phyloP scores from a whole-genome alignment of 2,329 filamentous ascomycete species.

The Alternaria hordeiaustralica region DNA sequence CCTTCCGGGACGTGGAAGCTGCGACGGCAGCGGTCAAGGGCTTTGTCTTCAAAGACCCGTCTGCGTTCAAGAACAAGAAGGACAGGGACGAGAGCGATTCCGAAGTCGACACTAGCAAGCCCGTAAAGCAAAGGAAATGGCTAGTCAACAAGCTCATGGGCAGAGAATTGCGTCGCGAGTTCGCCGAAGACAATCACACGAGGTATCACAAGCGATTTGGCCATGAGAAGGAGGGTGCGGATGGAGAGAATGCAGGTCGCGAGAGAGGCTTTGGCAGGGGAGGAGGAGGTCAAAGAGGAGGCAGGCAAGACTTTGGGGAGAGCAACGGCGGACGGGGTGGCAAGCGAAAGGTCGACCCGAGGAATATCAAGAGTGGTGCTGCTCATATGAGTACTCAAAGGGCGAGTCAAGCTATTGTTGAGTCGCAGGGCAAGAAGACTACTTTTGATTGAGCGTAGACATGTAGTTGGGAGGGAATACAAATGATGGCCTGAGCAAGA shows the following conservation, averaged over 20 bases:
- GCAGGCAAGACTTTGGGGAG: constrained; percentile 35
- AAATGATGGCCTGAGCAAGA: neutral
- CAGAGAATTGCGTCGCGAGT: constrained; percentile 83
- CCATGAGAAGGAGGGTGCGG: constrained; percentile 63
- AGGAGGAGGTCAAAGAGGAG: constrained; percentile 36
- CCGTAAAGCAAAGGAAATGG: constrained; percentile 64
- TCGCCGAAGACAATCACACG: constrained; percentile 87
- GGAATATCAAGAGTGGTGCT: constrained; percentile 53
- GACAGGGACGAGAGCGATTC: constrained; percentile 62
- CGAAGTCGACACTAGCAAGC: constrained; percentile 52
- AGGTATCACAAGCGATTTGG: constrained; percentile 95
- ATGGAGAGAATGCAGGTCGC: constrained; percentile 45
- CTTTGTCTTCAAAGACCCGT: constrained; percentile 73
- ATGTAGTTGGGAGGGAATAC: neutral
- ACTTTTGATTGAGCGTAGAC: constrained; percentile 67
- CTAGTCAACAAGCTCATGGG: constrained; percentile 87
- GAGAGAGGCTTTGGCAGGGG: constrained; percentile 38
- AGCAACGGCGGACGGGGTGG: constrained; percentile 37
- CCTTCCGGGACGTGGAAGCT: constrained; percentile 79
- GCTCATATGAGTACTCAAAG: constrained; percentile 60
- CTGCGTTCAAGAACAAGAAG: constrained; percentile 54
- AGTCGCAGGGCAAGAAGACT: constrained; percentile 78
- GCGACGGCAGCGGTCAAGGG: constrained; percentile 81
- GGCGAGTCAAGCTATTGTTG: constrained; percentile 80
- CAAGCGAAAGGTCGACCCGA: constrained; percentile 51